Base-by-base conservation (phyloP, 2,329 filamentous ascomycete species). In the Diaporthe helianthi region DNA sequence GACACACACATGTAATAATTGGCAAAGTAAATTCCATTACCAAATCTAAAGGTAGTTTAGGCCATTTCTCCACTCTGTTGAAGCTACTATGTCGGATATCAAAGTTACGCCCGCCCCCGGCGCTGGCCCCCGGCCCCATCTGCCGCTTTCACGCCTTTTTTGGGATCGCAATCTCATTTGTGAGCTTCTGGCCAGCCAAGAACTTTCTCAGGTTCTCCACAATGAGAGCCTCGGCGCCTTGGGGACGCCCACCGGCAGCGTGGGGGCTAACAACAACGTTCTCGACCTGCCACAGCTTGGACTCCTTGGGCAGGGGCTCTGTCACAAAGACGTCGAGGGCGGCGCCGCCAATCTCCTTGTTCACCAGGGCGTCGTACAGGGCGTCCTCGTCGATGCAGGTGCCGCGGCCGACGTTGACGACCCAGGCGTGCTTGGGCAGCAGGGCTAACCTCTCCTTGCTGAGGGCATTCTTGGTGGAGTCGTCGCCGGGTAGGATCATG, bases 401-500 rank as follows among this genome's bases (percentile, higher is more conserved):
- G 26, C 79, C 79, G 44, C 79, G 74, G 4, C 79, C 79, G n/a
- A 86, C 84, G 74, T 86, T 86, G 72, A 86, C 80, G 65, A 86
- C 77, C 85, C 85, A 86, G 26, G 84, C 84, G 76, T 90, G 88
- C 72, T 83, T 83, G 46, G 88, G 87, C 71, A 90, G 78, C 54
- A 84, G 75, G 72, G 78, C 80, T 53, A 90, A 75, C 9, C 86
- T 77, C 76, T 87, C 85, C 33, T 80, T 82, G 73, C 86, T 86
- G 70, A 90, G 81, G 1, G 81, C 87, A 73, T 90, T 79, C 44
- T 79, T 79, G 31, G 88, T 90, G n/a, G 82, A 80, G 10, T 84
- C 85, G 44, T 83, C 84, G 0, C 88, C 88, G 0, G 88, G 88
- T 9, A 90, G 80, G 72, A 90, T 90, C 88, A 91, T 90, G 73